A percentile compares a stretch with the other conserved stretches of the same genome.
Conservation (phyloP, 2,329 filamentous ascomycete genomes). For the Pseudogymnoascus sp. region DNA sequence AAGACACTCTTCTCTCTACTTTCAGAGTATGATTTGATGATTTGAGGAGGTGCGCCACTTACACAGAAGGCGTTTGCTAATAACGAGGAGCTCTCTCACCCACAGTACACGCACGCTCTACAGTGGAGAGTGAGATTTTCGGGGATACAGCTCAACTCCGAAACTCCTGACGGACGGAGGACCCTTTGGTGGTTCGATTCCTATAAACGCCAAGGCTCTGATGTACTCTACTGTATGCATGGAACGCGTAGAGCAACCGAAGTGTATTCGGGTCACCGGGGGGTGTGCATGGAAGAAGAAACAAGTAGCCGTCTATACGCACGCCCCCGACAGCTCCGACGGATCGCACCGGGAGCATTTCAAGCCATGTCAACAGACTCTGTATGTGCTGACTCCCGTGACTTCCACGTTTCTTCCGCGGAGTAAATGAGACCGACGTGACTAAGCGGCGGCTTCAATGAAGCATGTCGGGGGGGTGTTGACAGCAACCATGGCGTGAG, state of each 20-base stretch:
- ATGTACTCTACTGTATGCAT: not conserved
- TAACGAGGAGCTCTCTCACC: not conserved
- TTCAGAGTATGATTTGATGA: constrained; percentile 3
- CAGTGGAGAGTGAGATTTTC: constrained; percentile 5
- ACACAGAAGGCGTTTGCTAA: not conserved
- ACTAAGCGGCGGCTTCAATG: not conserved
- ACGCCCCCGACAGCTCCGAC: not conserved
- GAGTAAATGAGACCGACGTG: not conserved
- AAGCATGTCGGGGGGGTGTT: not conserved
- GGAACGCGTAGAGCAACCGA: not conserved
- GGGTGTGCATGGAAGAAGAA: not conserved
- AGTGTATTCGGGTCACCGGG: not conserved
- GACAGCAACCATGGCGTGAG: not conserved
- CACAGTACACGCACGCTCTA: not conserved
- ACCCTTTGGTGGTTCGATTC: not conserved
- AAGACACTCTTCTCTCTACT: constrained; percentile 2
- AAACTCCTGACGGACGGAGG: not conserved
- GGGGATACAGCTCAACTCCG: constrained; percentile 7
- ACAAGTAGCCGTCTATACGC: not conserved
- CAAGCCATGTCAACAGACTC: not conserved
- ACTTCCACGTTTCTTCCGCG: not conserved
- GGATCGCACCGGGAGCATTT: not conserved
- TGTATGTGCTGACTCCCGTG: not conserved
- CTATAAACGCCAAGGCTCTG: not conserved
- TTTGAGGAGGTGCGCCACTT: constrained; percentile 4